These are phyloP conservation scores for Alloteropsis angusta DNA, from an alignment of 202 grass and related monocot genomes.

Conservation along the genomic window DNA sequence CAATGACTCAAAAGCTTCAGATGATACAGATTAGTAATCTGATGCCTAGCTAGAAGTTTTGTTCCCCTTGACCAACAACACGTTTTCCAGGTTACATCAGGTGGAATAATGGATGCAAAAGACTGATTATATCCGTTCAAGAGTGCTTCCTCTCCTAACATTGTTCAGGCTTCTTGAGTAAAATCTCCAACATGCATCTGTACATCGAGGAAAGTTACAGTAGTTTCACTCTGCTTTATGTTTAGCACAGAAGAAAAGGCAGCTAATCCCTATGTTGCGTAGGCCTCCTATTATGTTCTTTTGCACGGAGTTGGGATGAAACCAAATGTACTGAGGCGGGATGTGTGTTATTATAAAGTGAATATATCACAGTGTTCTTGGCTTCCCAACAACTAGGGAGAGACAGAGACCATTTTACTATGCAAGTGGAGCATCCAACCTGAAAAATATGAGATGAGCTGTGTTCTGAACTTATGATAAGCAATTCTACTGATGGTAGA, in stretches of 20 bases:
- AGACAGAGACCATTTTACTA: background rate
- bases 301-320: background rate
- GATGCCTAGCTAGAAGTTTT: background rate
- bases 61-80: conserved; percentile 55
- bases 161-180: conserved; percentile 3
- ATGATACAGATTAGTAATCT: background rate
- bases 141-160: conserved; percentile 5
- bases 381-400: background rate
- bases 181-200: background rate
- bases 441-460: background rate
- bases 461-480: no score
- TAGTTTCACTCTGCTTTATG: background rate
- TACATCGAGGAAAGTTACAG: background rate
- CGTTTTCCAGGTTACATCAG: conserved; percentile 90
- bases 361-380: background rate
- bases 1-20: background rate
- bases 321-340: conserved; percentile 10
- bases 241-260: no score
- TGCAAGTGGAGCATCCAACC: background rate
- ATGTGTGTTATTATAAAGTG: background rate
- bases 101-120: conserved; percentile 72
- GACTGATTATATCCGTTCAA: conserved; percentile 42
- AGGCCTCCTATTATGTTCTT: background rate
- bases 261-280: background rate
- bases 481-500: no score